Evolutionary conservation across 352 stramenopile genomes (phyloP).

Genomic region (Phytophthora lateralis): DNA sequence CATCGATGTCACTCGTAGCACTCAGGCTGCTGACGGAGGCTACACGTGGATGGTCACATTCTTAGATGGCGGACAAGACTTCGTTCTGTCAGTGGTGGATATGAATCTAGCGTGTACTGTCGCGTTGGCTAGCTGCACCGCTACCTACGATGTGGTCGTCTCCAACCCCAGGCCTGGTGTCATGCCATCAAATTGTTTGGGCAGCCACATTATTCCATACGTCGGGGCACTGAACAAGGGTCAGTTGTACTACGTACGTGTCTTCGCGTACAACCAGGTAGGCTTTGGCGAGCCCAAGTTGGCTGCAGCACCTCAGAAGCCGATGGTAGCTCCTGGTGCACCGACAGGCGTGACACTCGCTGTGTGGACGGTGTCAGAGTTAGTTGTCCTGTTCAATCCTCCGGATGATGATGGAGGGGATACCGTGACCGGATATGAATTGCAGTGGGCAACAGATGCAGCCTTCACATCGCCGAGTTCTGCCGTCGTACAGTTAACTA

Average conservation of each 20-base stretch:
- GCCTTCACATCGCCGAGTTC: slow-evolving; percentile 69
- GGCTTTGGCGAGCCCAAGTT: slow-evolving; percentile 85
- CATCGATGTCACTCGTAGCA: slow-evolving; percentile 80
- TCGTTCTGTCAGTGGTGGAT: slow-evolving; percentile 46
- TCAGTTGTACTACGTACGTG: slow-evolving; percentile 92
- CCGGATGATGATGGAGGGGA: slow-evolving; percentile 86
- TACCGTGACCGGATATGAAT: slow-evolving; percentile 89
- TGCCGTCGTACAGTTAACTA: slow-evolving; percentile 54
- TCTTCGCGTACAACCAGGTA: slow-evolving; percentile 95
- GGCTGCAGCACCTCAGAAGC: slow-evolving; percentile 64
- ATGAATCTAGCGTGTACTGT: slow-evolving; percentile 21
- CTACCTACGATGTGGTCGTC: slow-evolving; percentile 49
- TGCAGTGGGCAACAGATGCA: slow-evolving; percentile 90
- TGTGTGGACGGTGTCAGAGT: slow-evolving; percentile 78
- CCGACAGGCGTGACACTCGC: slow-evolving; percentile 76
- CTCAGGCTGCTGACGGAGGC: slow-evolving; percentile 45
- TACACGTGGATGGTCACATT: slow-evolving; percentile 93
- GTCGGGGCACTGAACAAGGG: slow-evolving; percentile 83
- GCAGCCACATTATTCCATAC: slow-evolving; percentile 77
- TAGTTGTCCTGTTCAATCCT: slow-evolving; percentile 91
- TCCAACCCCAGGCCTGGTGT: slow-evolving; percentile 75
- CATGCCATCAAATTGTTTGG: slow-evolving; percentile 76
- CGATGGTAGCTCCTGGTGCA: slow-evolving; percentile 77
- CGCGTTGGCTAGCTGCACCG: slow-evolving; percentile 25
- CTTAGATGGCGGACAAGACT: slow-evolving; percentile 85